Evolutionary conservation across 257 asterid species (phyloP).

Genomic region (Agastache rugosa): DNA sequence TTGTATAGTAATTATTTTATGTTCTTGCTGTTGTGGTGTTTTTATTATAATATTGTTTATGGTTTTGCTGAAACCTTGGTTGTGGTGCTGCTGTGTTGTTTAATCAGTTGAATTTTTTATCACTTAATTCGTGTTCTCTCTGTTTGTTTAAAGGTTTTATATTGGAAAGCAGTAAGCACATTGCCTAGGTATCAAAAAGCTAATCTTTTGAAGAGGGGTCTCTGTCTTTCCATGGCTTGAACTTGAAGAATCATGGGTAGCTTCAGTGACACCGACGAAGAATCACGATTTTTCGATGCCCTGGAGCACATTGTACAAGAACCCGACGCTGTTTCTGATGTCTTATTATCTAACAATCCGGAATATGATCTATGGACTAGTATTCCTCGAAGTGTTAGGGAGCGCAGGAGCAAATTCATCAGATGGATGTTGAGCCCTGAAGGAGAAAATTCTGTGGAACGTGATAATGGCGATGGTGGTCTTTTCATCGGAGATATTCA

Average conservation of each 20-base stretch:
- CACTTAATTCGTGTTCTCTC: constrained; percentile 33
- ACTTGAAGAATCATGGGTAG: constrained; percentile 66
- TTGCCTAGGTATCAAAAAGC: constrained; percentile 53
- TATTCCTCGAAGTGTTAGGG: constrained; percentile 70
- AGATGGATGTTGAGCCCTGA: constrained; percentile 49
- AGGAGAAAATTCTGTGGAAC: constrained; percentile 35
- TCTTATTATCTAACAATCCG: constrained; percentile 38
- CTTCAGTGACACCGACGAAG: constrained; percentile 54
- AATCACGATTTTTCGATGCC: constrained; percentile 75
- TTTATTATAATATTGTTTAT: constrained; percentile 44
- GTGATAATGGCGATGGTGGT: constrained; percentile 30
- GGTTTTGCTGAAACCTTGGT: constrained; percentile 59
- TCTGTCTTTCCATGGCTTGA: constrained; percentile 67
- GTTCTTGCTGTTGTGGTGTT: constrained; percentile 48
- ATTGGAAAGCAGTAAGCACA: constrained; percentile 59
- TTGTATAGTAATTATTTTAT: constrained; percentile 44
- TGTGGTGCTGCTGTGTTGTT: constrained; percentile 55
- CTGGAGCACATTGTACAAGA: constrained; percentile 55
- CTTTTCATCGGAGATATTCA: constrained; percentile 34
- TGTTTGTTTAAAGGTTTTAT: constrained; percentile 54
- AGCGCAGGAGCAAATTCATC: constrained; percentile 68
- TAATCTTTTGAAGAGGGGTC: constrained; percentile 54
- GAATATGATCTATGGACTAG: constrained; percentile 70
- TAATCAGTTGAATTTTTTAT: constrained; percentile 37
- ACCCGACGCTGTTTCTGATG: constrained; percentile 42